phyloP scores from a whole-genome alignment of 192 early-diverging fungal species.

The Chytriomyces sp. region DNA sequence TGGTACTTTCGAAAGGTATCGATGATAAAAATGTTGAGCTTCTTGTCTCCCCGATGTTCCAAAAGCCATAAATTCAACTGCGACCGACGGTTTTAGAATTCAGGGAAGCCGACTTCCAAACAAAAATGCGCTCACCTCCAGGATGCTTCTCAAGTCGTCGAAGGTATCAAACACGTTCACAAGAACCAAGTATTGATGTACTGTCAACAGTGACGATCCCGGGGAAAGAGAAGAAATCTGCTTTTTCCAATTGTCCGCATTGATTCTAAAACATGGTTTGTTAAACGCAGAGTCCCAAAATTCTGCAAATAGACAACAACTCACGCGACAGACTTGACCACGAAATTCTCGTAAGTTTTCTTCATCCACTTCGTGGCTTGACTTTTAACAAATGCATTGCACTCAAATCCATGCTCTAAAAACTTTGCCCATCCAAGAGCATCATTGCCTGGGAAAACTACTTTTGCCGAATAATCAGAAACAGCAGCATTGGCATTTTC shows the following conservation, averaged over 20 bases:
- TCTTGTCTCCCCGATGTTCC: neutral
- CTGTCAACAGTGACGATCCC: slow-evolving; percentile 11
- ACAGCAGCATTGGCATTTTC: neutral
- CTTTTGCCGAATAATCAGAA: neutral
- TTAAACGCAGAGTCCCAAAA: neutral
- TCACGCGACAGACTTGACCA: slow-evolving; percentile 24
- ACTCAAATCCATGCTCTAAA: neutral
- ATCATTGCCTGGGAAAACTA: neutral
- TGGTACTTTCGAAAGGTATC: slow-evolving; percentile 17
- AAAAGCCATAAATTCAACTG: slow-evolving; percentile 29
- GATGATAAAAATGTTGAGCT: slow-evolving; percentile 12
- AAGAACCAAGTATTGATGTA: slow-evolving; percentile 7
- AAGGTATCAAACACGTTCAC: neutral
- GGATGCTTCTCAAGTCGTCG: slow-evolving; percentile 8
- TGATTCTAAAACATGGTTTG: slow-evolving; percentile 9
- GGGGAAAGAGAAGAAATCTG: slow-evolving; percentile 22
- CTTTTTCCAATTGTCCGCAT: slow-evolving; percentile 30
- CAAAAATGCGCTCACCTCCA: slow-evolving; percentile 7
- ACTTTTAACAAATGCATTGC: slow-evolving; percentile 1
- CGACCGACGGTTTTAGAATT: neutral
- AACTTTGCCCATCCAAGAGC: neutral
- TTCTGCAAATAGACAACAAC: neutral
- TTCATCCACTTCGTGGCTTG: slow-evolving; percentile 19
- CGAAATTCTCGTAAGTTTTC: slow-evolving; percentile 5
- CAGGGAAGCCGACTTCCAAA: neutral